These are phyloP conservation scores for Wickerhamiella azyma DNA, from an alignment of 805 yeast genomes.

Conservation along the genomic window DNA sequence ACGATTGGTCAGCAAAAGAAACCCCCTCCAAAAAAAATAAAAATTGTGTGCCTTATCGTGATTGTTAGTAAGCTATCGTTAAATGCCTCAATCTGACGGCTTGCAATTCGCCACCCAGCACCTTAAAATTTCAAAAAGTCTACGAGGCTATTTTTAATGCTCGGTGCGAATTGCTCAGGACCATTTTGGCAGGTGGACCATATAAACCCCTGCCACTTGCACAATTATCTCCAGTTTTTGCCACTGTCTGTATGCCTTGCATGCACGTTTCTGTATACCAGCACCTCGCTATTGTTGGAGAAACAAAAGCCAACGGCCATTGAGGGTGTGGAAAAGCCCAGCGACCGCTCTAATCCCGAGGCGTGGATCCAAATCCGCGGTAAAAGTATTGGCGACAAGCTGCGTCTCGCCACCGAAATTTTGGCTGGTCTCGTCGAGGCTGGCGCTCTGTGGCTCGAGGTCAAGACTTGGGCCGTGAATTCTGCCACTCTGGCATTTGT, in stretches of 20 bases:
- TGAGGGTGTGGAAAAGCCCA: constrained; percentile 6
- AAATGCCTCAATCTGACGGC: too few species aligned
- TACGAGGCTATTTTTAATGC: background rate
- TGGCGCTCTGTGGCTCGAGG: background rate
- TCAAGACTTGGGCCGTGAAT: background rate
- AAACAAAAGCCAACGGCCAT: background rate
- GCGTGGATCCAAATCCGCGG: constrained; percentile 13
- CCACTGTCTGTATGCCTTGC: background rate
- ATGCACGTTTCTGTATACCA: background rate
- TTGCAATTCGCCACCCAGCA: background rate
- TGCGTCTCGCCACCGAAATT: constrained; percentile 14
- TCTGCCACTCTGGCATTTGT: constrained; percentile 5
- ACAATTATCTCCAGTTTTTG: background rate
- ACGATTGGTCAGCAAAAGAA: too few species aligned
- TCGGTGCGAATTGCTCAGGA: background rate
- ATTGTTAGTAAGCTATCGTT: too few species aligned
- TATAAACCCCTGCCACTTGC: background rate
- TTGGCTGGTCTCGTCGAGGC: constrained; percentile 9
- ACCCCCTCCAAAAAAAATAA: too few species aligned
- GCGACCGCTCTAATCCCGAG: constrained; percentile 10
- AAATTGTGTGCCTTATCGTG: too few species aligned
- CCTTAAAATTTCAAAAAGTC: background rate
- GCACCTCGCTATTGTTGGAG: background rate
- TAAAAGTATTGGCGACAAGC: constrained; percentile 13
- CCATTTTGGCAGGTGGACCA: background rate